Percentiles rank a stretch among this genome's conserved stretches.
phyloP scores from a whole-genome alignment of 768 basidiomycete species.

The Leccinum uliginosum region DNA sequence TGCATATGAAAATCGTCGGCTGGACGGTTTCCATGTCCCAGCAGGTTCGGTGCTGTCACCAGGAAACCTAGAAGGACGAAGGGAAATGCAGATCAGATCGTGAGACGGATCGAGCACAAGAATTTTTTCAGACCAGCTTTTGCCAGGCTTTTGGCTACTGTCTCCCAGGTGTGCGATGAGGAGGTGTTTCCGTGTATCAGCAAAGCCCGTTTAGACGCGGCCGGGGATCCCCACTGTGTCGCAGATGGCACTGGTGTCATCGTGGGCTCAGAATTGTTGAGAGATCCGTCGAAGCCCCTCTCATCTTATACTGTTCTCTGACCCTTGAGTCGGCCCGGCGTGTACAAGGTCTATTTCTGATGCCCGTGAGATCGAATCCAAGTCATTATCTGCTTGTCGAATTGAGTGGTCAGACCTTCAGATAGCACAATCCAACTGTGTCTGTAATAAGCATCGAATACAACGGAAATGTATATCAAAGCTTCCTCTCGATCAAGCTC shows the following conservation, averaged over 20 bases:
- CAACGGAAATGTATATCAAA: slow-evolving; percentile 31
- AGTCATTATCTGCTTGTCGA: not conserved
- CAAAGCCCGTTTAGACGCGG: slow-evolving; percentile 14
- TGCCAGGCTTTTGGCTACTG: slow-evolving; percentile 7
- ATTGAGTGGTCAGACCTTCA: not conserved
- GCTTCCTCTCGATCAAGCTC: slow-evolving; percentile 71
- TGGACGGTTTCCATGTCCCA: slow-evolving; percentile 13
- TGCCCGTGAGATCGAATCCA: not conserved
- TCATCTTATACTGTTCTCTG: not conserved
- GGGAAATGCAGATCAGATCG: not conserved
- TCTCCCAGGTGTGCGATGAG: slow-evolving; percentile 15
- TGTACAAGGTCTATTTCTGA: slow-evolving; percentile 6
- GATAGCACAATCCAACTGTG: not conserved
- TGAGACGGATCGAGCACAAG: not conserved
- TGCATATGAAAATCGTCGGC: slow-evolving; percentile 10
- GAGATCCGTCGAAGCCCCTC: no score
- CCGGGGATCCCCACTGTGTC: slow-evolving; percentile 13
- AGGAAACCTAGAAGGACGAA: slow-evolving; percentile 5
- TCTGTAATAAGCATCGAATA: not conserved
- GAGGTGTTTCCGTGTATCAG: slow-evolving; percentile 12
- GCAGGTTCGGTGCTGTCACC: slow-evolving; percentile 16
- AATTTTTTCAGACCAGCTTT: slow-evolving; percentile 2
- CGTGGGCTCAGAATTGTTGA: not conserved
- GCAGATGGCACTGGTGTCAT: slow-evolving; percentile 15
- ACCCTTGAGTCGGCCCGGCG: not conserved